Evolutionary conservation across 1,284 basidiomycete genomes (phyloP).

Genomic region (Ceratobasidium papillatum): DNA sequence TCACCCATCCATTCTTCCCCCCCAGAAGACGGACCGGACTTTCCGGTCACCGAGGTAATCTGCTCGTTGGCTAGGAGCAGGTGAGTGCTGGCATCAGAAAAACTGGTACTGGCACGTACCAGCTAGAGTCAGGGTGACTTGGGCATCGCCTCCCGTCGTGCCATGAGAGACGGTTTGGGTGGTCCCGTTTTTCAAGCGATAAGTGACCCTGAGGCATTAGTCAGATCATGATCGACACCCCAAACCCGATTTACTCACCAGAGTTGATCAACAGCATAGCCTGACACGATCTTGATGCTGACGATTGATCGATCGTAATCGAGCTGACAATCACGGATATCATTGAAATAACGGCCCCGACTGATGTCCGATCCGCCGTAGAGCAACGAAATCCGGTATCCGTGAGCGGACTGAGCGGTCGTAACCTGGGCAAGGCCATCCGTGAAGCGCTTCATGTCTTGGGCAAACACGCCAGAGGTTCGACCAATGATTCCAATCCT

Average conservation of each 20-base stretch:
- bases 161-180: constrained; percentile 2
- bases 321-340: neutral
- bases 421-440: neutral
- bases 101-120: neutral
- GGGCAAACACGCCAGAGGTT: neutral
- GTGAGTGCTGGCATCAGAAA: no score
- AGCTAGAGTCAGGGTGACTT: neutral
- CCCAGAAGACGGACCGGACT: neutral
- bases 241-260: neutral
- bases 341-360: neutral
- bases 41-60: neutral
- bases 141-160: neutral
- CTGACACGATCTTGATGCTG: neutral
- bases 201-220: constrained; percentile 1
- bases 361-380: constrained; percentile 13
- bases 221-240: neutral
- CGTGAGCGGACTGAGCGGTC: neutral
- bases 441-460: constrained; percentile 4
- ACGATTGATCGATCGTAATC: constrained; percentile 9
- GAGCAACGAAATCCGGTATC: neutral
- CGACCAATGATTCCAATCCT: neutral
- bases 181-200: constrained; percentile 1
- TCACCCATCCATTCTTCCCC: neutral
- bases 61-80: neutral
- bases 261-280: neutral